Evolutionary conservation across 2,329 filamentous ascomycete species (phyloP).

Genomic region (Cryphonectria radicalis): DNA sequence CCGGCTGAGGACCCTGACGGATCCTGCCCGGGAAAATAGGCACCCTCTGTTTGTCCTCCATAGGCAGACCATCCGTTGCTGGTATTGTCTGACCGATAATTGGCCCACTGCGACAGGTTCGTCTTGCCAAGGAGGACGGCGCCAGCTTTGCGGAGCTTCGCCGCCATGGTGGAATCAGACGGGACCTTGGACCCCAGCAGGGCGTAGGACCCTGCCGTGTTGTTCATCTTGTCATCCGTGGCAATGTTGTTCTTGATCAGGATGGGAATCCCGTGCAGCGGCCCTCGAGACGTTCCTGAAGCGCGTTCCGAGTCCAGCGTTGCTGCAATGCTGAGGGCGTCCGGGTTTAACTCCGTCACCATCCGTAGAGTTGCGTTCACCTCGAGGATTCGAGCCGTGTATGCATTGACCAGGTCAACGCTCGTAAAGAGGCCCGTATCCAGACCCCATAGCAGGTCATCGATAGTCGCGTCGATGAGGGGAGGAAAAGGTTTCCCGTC

Average conservation of each 20-base stretch:
- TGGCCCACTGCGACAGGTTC: conserved; percentile 67
- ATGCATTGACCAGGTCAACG: conserved; percentile 42
- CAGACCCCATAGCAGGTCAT: conserved; percentile 40
- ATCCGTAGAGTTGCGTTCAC: conserved; percentile 40
- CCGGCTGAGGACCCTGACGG: conserved; percentile 66
- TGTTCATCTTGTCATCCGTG: conserved; percentile 64
- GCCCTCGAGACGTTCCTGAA: conserved; percentile 36
- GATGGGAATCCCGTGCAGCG: conserved; percentile 66
- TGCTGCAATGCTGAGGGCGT: conserved; percentile 44
- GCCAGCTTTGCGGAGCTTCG: conserved; percentile 62
- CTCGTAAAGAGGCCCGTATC: conserved; percentile 41
- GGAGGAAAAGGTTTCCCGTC: conserved; percentile 34
- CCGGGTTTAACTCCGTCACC: conserved; percentile 44
- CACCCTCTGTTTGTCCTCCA: conserved; percentile 64
- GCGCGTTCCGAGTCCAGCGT: conserved; percentile 40
- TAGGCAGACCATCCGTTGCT: conserved; percentile 68
- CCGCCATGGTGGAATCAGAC: conserved; percentile 59
- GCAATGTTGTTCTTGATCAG: conserved; percentile 70
- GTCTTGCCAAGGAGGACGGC: conserved; percentile 67
- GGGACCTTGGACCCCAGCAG: conserved; percentile 54
- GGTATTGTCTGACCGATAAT: conserved; percentile 60
- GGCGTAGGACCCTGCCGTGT: conserved; percentile 61
- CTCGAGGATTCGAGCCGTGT: conserved; percentile 38
- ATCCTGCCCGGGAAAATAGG: conserved; percentile 65
- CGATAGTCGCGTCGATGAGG: conserved; percentile 40